Conservation (phyloP, 352 stramenopile species). For the Pythium rishiriense region DNA sequence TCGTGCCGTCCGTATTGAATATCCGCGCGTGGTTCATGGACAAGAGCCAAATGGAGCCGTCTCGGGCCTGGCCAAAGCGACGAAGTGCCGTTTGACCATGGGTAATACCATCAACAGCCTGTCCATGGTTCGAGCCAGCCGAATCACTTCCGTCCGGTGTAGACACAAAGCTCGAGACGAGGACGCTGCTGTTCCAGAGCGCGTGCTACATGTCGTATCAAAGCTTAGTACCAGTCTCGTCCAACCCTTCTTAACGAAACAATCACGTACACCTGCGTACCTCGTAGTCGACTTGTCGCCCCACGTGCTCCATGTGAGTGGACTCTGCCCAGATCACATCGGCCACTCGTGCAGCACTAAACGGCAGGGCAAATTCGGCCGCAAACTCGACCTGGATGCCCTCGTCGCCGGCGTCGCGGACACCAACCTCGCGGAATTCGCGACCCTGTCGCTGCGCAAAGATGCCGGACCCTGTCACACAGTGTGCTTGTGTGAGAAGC, state of each 20-base stretch:
- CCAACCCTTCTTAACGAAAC: too few species aligned
- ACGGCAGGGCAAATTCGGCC: conserved; percentile 2
- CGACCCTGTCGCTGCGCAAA: background rate
- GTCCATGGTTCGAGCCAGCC: conserved; percentile 5
- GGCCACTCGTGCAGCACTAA: background rate
- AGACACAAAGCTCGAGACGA: conserved; percentile 12
- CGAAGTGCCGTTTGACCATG: conserved; percentile 13
- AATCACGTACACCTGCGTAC: too few species aligned
- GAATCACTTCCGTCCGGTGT: background rate
- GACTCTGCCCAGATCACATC: conserved; percentile 5
- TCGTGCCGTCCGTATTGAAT: background rate
- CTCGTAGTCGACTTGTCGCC: background rate
- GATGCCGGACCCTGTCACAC: background rate
- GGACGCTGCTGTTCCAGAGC: background rate
- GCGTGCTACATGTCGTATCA: background rate
- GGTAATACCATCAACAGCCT: conserved; percentile 1
- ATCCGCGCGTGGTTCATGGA: conserved; percentile 6
- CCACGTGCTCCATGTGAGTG: conserved; percentile 9
- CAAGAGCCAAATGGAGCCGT: conserved; percentile 3
- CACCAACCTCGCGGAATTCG: background rate
- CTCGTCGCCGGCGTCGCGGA: background rate
- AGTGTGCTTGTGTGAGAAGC: background rate
- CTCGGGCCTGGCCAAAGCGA: background rate
- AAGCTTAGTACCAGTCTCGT: background rate
- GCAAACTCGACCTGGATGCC: conserved; percentile 10